Evolutionary conservation across 805 yeast genomes (phyloP).

Genomic region (Candida suzukii): DNA sequence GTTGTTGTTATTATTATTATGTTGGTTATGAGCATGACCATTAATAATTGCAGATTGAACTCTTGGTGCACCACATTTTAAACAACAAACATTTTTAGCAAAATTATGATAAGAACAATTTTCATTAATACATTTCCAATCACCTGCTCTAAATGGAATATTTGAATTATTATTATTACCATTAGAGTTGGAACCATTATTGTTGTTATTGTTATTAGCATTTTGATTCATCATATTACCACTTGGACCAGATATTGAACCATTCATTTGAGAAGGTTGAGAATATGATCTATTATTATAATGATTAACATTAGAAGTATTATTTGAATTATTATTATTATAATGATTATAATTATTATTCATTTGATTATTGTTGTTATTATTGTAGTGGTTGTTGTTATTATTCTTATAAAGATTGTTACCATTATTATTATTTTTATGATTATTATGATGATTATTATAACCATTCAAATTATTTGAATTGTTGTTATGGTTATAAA

Average conservation of each 20-base stretch:
- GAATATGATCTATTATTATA: background rate
- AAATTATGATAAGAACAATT: constrained; percentile 84
- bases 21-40: constrained; percentile 22
- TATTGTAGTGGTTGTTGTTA: constrained; percentile 7
- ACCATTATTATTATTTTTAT: constrained; percentile 12
- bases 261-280: constrained; percentile 2
- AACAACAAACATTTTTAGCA: constrained; percentile 81
- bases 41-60: constrained; percentile 23
- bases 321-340: constrained; percentile 10
- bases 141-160: constrained; percentile 96
- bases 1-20: constrained; percentile 4
- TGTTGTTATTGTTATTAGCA: constrained; percentile 9
- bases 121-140: constrained; percentile 85
- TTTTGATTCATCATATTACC: constrained; percentile 2
- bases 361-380: constrained; percentile 9
- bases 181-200: constrained; percentile 11
- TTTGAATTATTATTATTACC: constrained; percentile 23
- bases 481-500: constrained; percentile 6
- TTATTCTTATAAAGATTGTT: constrained; percentile 5
- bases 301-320: constrained; percentile 2
- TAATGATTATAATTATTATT: constrained; percentile 10
- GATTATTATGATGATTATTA: constrained; percentile 10
- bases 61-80: constrained; percentile 81
- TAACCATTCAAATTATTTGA: constrained; percentile 8
- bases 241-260: constrained; percentile 7